Base-by-base conservation (phyloP, 345 rosid genomes). In the Brassica cretica region DNA sequence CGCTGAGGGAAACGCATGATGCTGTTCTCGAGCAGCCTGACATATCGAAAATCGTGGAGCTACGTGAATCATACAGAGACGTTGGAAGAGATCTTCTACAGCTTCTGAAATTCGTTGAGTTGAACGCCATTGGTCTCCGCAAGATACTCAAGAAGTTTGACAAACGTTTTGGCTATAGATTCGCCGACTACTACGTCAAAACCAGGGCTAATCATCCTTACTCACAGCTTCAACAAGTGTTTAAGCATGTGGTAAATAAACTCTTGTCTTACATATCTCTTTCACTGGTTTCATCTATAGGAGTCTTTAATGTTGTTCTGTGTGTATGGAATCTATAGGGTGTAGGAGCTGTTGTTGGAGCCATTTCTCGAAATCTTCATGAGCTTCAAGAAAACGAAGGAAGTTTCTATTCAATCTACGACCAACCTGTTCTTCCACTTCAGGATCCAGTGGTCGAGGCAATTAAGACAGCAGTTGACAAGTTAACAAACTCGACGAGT, bases 151-250 rank as follows among this genome's bases (percentile, higher is more conserved):
- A 96, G 86, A 96, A 96, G 84, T 91, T 96, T 49, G 98, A 96
- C 82, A 96, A 96, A 84, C 90, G 98, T 53, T 90, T 96, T 84
- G 97, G 91, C 68, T 96, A 88, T 84, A 87, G 92, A 85, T 96
- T 96, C 86, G 88, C 95, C 1, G 85, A 96, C 85, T 90, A 89
- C 80, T 93, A 93, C 74, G 96, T 96, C 71, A 96, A 89, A 82
- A 93, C 97, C 53, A 97, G 99, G 30, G 96, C 98, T 55, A 88
- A 93, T 85, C 99, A 96, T 87, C 99, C 99, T 60, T 96, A 93
- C 83, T 93, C 99, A 15, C 97, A 93, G 87, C 89, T 96, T 81
- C 99, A 91, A 76, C 99, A 93, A 91, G 98, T 96, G 59, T 93
- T 90, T 78, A 96, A 91, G 86, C 99, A 96, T 73, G 98, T 96